A percentile compares a stretch with the other conserved stretches of the same genome.
Evolutionary conservation across 2,329 filamentous ascomycete genomes (phyloP).

Genomic region (Hymenoscyphus scutula): DNA sequence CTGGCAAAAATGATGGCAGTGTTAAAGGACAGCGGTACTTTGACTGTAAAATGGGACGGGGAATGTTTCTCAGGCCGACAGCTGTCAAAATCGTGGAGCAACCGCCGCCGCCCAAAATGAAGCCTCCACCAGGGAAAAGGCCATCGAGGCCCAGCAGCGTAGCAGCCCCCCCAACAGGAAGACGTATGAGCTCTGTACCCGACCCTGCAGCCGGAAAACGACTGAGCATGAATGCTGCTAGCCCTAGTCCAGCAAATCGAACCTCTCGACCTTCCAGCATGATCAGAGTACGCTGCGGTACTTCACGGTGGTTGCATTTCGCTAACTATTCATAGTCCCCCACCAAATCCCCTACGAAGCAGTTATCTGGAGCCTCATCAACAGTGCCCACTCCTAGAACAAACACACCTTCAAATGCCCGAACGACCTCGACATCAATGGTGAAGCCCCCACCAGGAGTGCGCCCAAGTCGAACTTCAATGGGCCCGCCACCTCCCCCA

Average conservation of each 20-base stretch:
- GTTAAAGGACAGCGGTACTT: slow-evolving; percentile 89
- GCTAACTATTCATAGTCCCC: slow-evolving; percentile 57
- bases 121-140: slow-evolving; percentile 36
- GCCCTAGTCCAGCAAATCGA: slow-evolving; percentile 67
- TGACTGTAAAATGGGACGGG: slow-evolving; percentile 70
- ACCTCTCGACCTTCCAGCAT: slow-evolving; percentile 53
- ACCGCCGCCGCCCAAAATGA: slow-evolving; percentile 40
- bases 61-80: slow-evolving; percentile 81
- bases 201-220: slow-evolving; percentile 59
- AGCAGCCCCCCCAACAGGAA: slow-evolving; percentile 31
- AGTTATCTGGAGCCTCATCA: slow-evolving; percentile 54
- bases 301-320: slow-evolving; percentile 3
- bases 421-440: slow-evolving; percentile 40
- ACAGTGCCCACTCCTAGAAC: slow-evolving; percentile 61
- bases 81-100: slow-evolving; percentile 61
- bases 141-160: slow-evolving; percentile 47
- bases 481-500: slow-evolving; percentile 58
- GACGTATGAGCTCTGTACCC: slow-evolving; percentile 44
- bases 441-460: slow-evolving; percentile 55
- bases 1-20: slow-evolving; percentile 91
- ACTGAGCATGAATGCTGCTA: slow-evolving; percentile 69
- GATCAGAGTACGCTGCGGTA: slow-evolving; percentile 50
- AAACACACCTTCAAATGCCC: slow-evolving; percentile 58
- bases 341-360: slow-evolving; percentile 77
- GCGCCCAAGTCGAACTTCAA: slow-evolving; percentile 57